phyloP scores from a whole-genome alignment of 192 early-diverging fungal species.

The Dimargaris verticillata region DNA sequence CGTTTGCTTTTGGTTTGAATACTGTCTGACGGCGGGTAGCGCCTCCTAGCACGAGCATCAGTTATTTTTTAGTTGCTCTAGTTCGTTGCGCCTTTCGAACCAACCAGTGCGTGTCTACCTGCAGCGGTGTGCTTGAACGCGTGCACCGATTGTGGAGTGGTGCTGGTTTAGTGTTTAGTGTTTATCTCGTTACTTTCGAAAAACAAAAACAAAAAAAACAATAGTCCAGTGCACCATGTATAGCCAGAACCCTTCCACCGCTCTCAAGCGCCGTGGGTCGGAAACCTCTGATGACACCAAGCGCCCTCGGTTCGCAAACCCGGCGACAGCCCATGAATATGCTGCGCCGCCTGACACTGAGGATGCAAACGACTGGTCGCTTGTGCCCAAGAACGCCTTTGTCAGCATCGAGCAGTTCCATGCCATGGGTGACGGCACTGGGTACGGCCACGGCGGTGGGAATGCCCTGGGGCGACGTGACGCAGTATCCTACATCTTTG shows the following conservation, averaged over 20 bases:
- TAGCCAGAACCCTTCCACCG: neutral
- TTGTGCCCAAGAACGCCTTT: conserved; percentile 1
- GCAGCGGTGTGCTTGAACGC: too few relatives aligned
- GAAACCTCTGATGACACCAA: neutral
- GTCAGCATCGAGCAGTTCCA: neutral
- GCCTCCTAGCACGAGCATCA: too few relatives aligned
- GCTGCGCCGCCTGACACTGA: conserved; percentile 7
- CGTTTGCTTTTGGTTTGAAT: too few relatives aligned
- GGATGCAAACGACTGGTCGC: conserved; percentile 7
- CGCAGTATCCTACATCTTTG: conserved; percentile 44
- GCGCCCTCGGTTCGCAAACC: neutral
- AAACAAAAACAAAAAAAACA: neutral
- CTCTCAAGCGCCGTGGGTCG: neutral
- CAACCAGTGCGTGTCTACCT: too few relatives aligned
- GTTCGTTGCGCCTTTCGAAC: too few relatives aligned
- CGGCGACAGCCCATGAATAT: neutral
- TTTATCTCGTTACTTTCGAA: neutral
- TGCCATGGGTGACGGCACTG: conserved; percentile 15
- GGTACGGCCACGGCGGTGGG: neutral
- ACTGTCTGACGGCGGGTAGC: too few relatives aligned
- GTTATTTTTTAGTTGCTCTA: too few relatives aligned
- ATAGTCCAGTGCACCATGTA: neutral
- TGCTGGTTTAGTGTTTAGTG: too few relatives aligned
- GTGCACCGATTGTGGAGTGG: too few relatives aligned
- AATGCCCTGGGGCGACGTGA: conserved; percentile 16